Conservation (phyloP, 1,284 basidiomycete genomes). For the Cryptococcus depauperatus region DNA sequence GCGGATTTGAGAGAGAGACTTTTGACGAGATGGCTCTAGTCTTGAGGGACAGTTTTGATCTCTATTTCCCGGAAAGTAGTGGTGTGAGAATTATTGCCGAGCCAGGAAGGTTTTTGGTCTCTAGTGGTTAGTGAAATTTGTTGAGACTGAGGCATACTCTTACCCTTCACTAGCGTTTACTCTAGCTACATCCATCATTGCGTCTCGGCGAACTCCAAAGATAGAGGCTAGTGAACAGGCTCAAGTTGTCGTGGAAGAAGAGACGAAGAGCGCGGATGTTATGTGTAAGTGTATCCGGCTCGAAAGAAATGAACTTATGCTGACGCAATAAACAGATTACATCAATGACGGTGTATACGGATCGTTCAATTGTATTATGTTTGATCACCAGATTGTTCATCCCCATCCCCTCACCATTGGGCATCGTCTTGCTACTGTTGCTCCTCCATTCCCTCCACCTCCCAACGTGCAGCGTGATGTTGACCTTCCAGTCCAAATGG, state of each 20-base stretch:
- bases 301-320: background rate
- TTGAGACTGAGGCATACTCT: background rate
- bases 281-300: conserved; percentile 44
- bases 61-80: conserved; percentile 69
- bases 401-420: conserved; percentile 64
- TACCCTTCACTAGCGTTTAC: conserved; percentile 59
- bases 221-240: conserved; percentile 9
- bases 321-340: conserved; percentile 58
- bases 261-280: conserved; percentile 44
- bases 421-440: conserved; percentile 25
- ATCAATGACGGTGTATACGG: conserved; percentile 98
- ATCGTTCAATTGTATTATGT: conserved; percentile 94
- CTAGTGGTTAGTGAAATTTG: conserved; percentile 46
- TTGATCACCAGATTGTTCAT: conserved; percentile 81
- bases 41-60: conserved; percentile 63
- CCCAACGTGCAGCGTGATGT: conserved; percentile 42
- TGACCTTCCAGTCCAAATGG: conserved; percentile 43
- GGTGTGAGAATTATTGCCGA: conserved; percentile 87
- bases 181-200: conserved; percentile 89
- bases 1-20: conserved; percentile 85
- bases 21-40: conserved; percentile 75
- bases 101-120: conserved; percentile 91
- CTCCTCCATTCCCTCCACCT: conserved; percentile 42
- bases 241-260: conserved; percentile 16
- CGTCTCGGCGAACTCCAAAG: conserved; percentile 55